Evolutionary conservation across 768 basidiomycete genomes (phyloP).

Genomic region (Erythrobasidium yunnanense): DNA sequence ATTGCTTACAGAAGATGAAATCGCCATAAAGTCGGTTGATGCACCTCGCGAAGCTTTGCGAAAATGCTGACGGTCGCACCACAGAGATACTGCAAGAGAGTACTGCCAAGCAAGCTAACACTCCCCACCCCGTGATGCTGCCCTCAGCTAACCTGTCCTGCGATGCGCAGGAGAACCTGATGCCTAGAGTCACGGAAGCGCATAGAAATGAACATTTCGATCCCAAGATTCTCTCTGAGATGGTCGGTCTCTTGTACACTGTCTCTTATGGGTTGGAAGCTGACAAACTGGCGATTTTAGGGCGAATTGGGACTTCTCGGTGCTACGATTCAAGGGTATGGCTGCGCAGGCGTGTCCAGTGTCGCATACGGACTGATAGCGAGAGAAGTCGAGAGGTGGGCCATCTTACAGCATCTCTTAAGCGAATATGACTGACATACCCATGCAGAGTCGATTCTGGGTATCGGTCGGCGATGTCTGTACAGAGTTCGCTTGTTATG

Average conservation of each 20-base stretch:
- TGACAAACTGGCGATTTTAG: background rate
- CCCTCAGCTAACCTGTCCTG: background rate
- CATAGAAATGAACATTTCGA: slow-evolving; percentile 84
- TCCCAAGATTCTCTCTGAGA: slow-evolving; percentile 64
- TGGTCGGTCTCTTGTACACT: slow-evolving; percentile 44
- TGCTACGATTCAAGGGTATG: slow-evolving; percentile 83
- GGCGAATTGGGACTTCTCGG: slow-evolving; percentile 81
- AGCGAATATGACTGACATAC: background rate
- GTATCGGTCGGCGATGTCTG: slow-evolving; percentile 86
- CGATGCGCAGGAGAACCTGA: slow-evolving; percentile 57
- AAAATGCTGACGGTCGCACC: background rate
- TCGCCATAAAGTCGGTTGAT: slow-evolving; percentile 61
- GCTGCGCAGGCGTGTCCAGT: slow-evolving; percentile 79
- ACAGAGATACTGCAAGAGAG: slow-evolving; percentile 62
- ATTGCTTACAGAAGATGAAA: slow-evolving; percentile 72
- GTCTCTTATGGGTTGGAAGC: background rate
- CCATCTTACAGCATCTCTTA: background rate
- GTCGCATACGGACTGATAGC: slow-evolving; percentile 92
- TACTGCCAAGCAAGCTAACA: slow-evolving; percentile 60
- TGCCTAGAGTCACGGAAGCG: slow-evolving; percentile 76
- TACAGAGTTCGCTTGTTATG: slow-evolving; percentile 94
- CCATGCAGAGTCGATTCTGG: slow-evolving; percentile 70
- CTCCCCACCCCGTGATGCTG: background rate
- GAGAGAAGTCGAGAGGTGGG: slow-evolving; percentile 77
- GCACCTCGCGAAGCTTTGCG: background rate